A percentile compares a stretch with the other conserved stretches of the same genome.
phyloP scores from a whole-genome alignment of 2,329 filamentous ascomycete genomes.

The Nemania sp. region DNA sequence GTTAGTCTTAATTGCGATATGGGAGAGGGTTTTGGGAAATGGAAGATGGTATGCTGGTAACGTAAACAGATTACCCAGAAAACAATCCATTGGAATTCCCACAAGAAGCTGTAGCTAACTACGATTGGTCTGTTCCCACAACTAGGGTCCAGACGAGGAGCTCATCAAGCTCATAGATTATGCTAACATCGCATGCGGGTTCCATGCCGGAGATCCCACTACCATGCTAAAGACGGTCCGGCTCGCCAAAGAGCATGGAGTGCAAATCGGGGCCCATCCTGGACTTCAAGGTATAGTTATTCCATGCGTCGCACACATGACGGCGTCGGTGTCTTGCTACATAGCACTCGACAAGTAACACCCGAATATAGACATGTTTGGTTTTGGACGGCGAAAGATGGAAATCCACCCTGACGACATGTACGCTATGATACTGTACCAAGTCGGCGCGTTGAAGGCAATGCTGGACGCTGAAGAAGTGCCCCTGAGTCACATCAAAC shows the following conservation, averaged over 20 bases:
- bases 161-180: slow-evolving; percentile 25
- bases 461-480: slow-evolving; percentile 24
- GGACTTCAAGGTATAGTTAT: slow-evolving; percentile 17
- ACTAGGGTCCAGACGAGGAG: slow-evolving; percentile 21
- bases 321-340: background rate
- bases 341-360: background rate
- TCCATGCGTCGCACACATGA: background rate
- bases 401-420: slow-evolving; percentile 25
- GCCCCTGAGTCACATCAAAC: slow-evolving; percentile 22
- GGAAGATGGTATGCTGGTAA: slow-evolving; percentile 25
- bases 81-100: background rate
- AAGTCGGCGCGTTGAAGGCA: slow-evolving; percentile 21
- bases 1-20: slow-evolving; percentile 23
- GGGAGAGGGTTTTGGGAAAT: slow-evolving; percentile 28
- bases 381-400: slow-evolving; percentile 22
- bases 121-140: background rate
- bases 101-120: background rate
- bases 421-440: slow-evolving; percentile 28
- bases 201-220: slow-evolving; percentile 24
- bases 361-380: slow-evolving; percentile 3
- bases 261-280: slow-evolving; percentile 22
- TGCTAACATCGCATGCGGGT: slow-evolving; percentile 25
- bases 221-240: slow-evolving; percentile 23
- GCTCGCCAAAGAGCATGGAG: slow-evolving; percentile 17
- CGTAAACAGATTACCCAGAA: background rate